Conservation (phyloP, 352 stramenopile species). For the Globisporangium nagaii region DNA sequence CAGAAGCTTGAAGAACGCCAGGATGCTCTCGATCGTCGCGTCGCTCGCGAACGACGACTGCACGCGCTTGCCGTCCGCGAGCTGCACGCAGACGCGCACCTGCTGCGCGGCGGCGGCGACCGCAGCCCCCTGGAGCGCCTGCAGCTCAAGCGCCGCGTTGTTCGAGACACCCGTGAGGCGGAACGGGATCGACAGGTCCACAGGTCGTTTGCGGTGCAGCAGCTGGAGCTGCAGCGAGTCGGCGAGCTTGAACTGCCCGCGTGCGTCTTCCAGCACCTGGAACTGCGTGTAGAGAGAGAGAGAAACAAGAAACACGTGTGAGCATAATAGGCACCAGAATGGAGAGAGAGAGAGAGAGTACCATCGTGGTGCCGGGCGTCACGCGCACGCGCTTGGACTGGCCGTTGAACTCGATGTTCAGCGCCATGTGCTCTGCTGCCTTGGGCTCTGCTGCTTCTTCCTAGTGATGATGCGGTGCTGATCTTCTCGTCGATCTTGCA, state of each 20-base stretch:
- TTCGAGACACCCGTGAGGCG: constrained; percentile 82
- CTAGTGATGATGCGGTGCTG: too few species aligned
- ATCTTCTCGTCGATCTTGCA: too few species aligned
- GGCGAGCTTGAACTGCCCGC: constrained; percentile 44
- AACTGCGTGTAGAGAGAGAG: constrained; percentile 35
- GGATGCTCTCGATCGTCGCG: constrained; percentile 47
- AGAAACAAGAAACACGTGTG: background rate
- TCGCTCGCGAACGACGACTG: constrained; percentile 58
- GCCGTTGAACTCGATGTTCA: constrained; percentile 69
- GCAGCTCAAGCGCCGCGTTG: constrained; percentile 70
- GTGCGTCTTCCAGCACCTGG: constrained; percentile 62
- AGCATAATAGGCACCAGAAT: too few species aligned
- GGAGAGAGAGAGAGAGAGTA: constrained; percentile 15
- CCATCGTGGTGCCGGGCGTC: constrained; percentile 71
- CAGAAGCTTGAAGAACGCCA: constrained; percentile 49
- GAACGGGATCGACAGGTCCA: constrained; percentile 83
- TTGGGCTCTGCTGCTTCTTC: too few species aligned
- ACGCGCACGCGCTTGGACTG: constrained; percentile 74
- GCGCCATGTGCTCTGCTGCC: too few species aligned
- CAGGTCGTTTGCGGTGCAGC: constrained; percentile 46
- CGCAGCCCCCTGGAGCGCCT: constrained; percentile 18
- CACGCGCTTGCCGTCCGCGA: constrained; percentile 69
- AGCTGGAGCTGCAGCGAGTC: constrained; percentile 48
- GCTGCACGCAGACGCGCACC: constrained; percentile 79
- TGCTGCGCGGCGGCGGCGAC: constrained; percentile 26